Conservation (phyloP, 2,329 filamentous ascomycete species). For the Verticillium klebahnii region DNA sequence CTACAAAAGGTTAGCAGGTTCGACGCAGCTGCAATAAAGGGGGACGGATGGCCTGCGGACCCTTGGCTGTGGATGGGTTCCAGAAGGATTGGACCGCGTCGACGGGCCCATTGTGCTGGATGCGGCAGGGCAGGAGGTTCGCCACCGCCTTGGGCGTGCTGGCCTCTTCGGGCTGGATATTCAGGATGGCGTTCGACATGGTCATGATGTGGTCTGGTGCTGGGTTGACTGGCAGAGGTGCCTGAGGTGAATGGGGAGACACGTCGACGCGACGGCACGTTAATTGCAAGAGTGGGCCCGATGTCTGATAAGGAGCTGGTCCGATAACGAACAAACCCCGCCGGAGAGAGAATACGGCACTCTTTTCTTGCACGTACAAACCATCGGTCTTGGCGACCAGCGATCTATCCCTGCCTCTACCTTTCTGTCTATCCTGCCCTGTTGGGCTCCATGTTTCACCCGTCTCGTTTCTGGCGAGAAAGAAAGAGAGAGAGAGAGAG, state of each 20-base stretch:
- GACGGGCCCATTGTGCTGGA: constrained; percentile 73
- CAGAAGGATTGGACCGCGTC: constrained; percentile 64
- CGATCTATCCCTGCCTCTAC: background rate
- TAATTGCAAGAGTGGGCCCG: background rate
- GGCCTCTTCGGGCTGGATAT: constrained; percentile 23
- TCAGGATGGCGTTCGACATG: constrained; percentile 40
- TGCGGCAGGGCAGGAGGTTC: constrained; percentile 74
- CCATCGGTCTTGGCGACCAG: background rate
- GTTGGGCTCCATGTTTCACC: background rate
- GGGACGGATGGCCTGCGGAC: constrained; percentile 17
- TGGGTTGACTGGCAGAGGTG: background rate
- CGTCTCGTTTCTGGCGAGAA: background rate
- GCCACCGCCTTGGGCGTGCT: constrained; percentile 41
- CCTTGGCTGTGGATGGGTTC: constrained; percentile 49
- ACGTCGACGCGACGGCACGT: background rate
- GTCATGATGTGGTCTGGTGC: background rate
- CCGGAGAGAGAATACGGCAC: background rate
- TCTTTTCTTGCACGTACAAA: background rate
- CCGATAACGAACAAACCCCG: background rate
- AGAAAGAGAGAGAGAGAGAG: too few relatives aligned
- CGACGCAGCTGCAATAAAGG: background rate
- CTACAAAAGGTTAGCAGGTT: constrained; percentile 24
- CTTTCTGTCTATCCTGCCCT: too few relatives aligned
- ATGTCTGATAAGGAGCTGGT: background rate
- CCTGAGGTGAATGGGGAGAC: background rate